phyloP scores from a whole-genome alignment of 352 stramenopile species.

The Phytopythium mirpurense region DNA sequence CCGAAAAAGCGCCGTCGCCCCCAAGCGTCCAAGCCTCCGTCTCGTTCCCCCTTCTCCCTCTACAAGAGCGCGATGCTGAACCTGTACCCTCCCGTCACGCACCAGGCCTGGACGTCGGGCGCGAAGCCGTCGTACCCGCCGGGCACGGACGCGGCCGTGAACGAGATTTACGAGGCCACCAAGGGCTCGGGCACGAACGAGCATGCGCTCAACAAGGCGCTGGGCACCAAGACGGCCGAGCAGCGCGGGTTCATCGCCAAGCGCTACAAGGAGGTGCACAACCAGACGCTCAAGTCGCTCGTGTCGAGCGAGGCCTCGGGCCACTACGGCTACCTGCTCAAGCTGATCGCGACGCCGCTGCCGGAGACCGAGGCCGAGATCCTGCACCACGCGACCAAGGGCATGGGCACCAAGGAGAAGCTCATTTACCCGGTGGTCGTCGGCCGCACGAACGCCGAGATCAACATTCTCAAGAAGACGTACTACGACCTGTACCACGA shows the following conservation, averaged over 20 bases:
- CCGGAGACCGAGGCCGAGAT: constrained; percentile 63
- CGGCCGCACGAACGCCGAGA: constrained; percentile 62
- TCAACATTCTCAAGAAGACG: constrained; percentile 82
- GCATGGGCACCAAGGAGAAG: constrained; percentile 54
- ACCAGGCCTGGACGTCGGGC: constrained; percentile 56
- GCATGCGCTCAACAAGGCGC: constrained; percentile 43
- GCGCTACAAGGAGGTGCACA: constrained; percentile 71
- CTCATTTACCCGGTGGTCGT: constrained; percentile 61
- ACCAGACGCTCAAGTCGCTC: constrained; percentile 47
- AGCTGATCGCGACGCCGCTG: constrained; percentile 45
- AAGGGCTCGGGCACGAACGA: constrained; percentile 68
- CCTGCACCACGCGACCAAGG: constrained; percentile 60
- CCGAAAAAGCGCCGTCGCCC: background rate
- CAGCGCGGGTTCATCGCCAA: constrained; percentile 59
- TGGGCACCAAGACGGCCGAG: constrained; percentile 57
- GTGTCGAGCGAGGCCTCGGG: constrained; percentile 56
- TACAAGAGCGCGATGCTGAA: constrained; percentile 45
- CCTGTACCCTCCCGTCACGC: constrained; percentile 68
- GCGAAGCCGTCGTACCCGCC: constrained; percentile 28
- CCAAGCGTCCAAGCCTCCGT: constrained; percentile 4
- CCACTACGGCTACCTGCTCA: constrained; percentile 63
- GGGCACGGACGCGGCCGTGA: constrained; percentile 44
- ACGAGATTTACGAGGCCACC: constrained; percentile 65
- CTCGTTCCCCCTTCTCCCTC: background rate
- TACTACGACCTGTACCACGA: constrained; percentile 63